Percentiles rank a stretch among this genome's conserved stretches.
These are phyloP conservation scores for Infundibulicybe gibba DNA, from an alignment of 768 basidiomycete genomes.

Conservation along the genomic window DNA sequence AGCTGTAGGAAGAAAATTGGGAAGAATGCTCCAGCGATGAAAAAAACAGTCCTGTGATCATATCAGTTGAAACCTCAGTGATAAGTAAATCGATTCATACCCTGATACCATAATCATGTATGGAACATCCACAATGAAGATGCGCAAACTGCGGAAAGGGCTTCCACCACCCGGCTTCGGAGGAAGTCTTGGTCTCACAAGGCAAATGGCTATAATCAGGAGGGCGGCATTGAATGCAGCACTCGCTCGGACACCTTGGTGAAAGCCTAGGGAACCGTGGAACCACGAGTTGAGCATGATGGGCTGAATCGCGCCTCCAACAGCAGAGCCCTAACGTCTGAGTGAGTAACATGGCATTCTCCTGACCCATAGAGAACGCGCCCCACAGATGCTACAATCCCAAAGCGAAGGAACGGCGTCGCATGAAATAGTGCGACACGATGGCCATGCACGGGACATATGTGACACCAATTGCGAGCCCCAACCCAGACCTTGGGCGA, in stretches of 20 bases:
- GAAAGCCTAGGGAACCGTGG: slow-evolving; percentile 31
- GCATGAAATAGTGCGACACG: slow-evolving; percentile 42
- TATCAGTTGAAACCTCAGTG: not conserved
- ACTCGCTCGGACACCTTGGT: slow-evolving; percentile 35
- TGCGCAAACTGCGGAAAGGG: slow-evolving; percentile 13
- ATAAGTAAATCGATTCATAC: slow-evolving; percentile 5
- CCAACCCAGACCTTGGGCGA: slow-evolving; percentile 5
- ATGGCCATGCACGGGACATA: slow-evolving; percentile 40
- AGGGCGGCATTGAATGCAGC: slow-evolving; percentile 29
- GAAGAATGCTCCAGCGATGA: slow-evolving; percentile 30
- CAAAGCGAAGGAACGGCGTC: slow-evolving; percentile 36
- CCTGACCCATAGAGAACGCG: not conserved
- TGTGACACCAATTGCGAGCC: slow-evolving; percentile 29
- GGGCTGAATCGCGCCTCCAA: slow-evolving; percentile 51
- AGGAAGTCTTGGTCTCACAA: slow-evolving; percentile 32
- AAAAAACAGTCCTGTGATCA: slow-evolving; percentile 18
- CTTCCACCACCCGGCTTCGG: slow-evolving; percentile 17
- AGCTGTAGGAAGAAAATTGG: slow-evolving; percentile 51
- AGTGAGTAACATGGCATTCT: not conserved
- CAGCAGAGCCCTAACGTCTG: not conserved
- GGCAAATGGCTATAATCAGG: slow-evolving; percentile 24
- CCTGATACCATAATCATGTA: slow-evolving; percentile 19
- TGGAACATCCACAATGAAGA: slow-evolving; percentile 26
- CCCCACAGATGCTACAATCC: slow-evolving; percentile 41
- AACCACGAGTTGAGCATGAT: slow-evolving; percentile 55